Percentiles rank a stretch among this genome's conserved stretches.
These are phyloP conservation scores for Akanthomyces dipterigenus DNA, from an alignment of 2,329 filamentous ascomycete species.

Conservation along the genomic window DNA sequence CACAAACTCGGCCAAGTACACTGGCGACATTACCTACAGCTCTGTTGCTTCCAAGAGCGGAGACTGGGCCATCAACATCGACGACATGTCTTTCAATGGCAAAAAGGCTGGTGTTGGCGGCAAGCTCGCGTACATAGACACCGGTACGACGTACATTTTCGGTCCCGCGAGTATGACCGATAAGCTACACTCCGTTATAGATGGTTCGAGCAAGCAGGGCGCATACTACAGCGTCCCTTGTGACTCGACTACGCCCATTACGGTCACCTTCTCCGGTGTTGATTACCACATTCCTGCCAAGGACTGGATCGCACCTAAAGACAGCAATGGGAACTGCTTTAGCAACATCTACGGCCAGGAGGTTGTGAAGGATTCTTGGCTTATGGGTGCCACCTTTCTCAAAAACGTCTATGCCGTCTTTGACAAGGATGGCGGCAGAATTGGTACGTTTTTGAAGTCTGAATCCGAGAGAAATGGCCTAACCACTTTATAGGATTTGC, in stretches of 20 bases:
- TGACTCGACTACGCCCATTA: slow-evolving; percentile 51
- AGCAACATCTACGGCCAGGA: slow-evolving; percentile 71
- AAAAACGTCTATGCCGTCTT: slow-evolving; percentile 89
- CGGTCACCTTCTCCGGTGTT: slow-evolving; percentile 61
- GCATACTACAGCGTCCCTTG: slow-evolving; percentile 69
- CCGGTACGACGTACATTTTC: slow-evolving; percentile 74
- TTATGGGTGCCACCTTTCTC: slow-evolving; percentile 79
- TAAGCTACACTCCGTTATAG: slow-evolving; percentile 61
- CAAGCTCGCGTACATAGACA: slow-evolving; percentile 68
- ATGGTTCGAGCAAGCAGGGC: slow-evolving; percentile 48
- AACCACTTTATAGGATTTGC: slow-evolving; percentile 7
- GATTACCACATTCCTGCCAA: slow-evolving; percentile 59
- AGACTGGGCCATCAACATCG: slow-evolving; percentile 68
- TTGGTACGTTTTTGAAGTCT: slow-evolving; percentile 41
- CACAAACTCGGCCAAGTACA: slow-evolving; percentile 59
- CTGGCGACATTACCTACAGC: slow-evolving; percentile 63
- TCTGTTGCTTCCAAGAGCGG: slow-evolving; percentile 41
- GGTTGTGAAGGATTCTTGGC: slow-evolving; percentile 61
- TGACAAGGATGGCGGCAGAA: slow-evolving; percentile 60
- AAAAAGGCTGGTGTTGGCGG: slow-evolving; percentile 47
- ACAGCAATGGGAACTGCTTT: slow-evolving; percentile 44
- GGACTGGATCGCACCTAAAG: slow-evolving; percentile 59
- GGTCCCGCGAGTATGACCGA: slow-evolving; percentile 61
- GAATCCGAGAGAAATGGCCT: slow-evolving; percentile 8
- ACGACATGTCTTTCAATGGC: slow-evolving; percentile 57